A percentile compares a stretch with the other conserved stretches of the same genome.
phyloP scores from a whole-genome alignment of 1,284 basidiomycete species.

The Cystobasidium pallidum region DNA sequence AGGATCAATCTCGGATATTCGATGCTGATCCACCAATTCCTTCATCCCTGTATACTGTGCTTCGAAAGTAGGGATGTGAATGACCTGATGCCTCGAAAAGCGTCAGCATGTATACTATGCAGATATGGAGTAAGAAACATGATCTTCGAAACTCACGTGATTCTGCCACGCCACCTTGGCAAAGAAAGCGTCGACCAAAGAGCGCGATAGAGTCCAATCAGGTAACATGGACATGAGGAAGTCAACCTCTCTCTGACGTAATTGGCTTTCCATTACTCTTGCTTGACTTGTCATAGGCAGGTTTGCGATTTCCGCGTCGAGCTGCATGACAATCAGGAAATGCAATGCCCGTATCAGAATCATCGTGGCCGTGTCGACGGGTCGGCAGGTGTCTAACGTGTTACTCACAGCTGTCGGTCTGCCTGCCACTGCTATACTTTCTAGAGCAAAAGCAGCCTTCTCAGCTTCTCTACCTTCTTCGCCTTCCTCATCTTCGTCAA shows the following conservation, averaged over 20 bases:
- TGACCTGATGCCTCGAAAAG: slow-evolving; percentile 6
- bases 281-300: slow-evolving; percentile 43
- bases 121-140: too few species aligned
- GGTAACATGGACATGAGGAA: slow-evolving; percentile 41
- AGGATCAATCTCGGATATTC: slow-evolving; percentile 36
- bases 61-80: slow-evolving; percentile 42
- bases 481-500: slow-evolving; percentile 39
- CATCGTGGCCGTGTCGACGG: too few species aligned
- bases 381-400: too few species aligned
- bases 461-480: slow-evolving; percentile 41
- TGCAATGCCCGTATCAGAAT: slow-evolving; percentile 12
- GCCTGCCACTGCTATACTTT: slow-evolving; percentile 43
- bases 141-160: slow-evolving; percentile 38
- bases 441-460: slow-evolving; percentile 45
- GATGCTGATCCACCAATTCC: slow-evolving; percentile 39
- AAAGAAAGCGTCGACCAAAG: slow-evolving; percentile 44
- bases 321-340: not conserved
- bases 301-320: slow-evolving; percentile 11
- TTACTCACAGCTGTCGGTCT: slow-evolving; percentile 13
- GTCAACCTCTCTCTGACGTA: slow-evolving; percentile 36
- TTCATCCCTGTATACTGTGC: slow-evolving; percentile 26
- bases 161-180: slow-evolving; percentile 44
- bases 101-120: too few species aligned
- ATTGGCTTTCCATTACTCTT: slow-evolving; percentile 26
- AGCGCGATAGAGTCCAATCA: slow-evolving; percentile 16